These are phyloP conservation scores for Paracamarosporium sp. DNA, from an alignment of 2,329 filamentous ascomycete genomes.

Conservation along the genomic window DNA sequence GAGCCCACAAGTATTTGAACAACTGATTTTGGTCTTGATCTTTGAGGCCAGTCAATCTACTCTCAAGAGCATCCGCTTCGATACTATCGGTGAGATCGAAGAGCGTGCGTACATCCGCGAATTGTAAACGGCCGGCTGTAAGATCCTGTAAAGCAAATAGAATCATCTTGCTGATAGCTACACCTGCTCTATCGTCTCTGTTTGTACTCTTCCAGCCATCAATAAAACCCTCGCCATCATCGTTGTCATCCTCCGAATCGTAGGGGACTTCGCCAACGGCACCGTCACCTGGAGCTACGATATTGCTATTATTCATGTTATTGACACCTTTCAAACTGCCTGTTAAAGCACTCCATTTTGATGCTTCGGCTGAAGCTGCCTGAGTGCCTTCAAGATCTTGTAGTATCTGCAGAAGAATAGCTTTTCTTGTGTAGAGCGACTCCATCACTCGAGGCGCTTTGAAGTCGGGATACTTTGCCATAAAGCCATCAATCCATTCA, in stretches of 20 bases:
- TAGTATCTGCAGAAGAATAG: neutral
- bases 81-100: neutral
- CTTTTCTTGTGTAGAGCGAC: conserved; percentile 3
- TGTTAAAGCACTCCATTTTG: neutral
- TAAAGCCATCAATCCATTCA: conserved; percentile 10
- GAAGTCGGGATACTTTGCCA: conserved; percentile 4
- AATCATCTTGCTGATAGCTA: neutral
- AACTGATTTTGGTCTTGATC: neutral
- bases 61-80: neutral
- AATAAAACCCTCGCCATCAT: neutral
- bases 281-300: conserved; percentile 1
- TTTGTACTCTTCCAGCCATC: neutral
- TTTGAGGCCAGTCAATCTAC: neutral
- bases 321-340: neutral
- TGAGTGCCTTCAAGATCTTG: neutral
- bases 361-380: neutral
- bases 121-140: neutral
- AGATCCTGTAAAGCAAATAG: conserved; percentile 4
- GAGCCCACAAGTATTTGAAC: neutral
- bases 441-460: conserved; percentile 1
- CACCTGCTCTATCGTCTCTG: neutral
- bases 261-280: neutral
- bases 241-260: conserved; percentile 6
- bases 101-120: neutral
- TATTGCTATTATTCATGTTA: neutral